Conservation (phyloP, 805 yeast species). For the Lipomyces spencermartinsiae region DNA sequence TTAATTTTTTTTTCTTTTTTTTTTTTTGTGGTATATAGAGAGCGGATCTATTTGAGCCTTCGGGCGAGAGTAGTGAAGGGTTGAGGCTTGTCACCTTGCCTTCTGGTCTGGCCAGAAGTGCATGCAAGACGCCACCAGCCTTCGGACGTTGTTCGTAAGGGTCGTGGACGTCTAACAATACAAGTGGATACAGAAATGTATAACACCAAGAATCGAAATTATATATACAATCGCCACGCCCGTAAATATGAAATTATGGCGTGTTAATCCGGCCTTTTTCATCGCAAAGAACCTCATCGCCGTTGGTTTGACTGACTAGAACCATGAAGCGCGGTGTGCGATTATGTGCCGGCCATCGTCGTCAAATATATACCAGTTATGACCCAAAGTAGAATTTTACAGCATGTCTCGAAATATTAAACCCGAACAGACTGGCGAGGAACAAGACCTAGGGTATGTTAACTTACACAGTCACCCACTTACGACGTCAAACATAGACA, state of each 20-base stretch:
- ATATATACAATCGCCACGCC: not conserved
- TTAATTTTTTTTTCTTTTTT: too few relatives aligned
- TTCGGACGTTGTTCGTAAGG: not conserved
- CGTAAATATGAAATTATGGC: not conserved
- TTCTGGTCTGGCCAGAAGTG: too few relatives aligned
- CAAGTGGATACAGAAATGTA: too few relatives aligned
- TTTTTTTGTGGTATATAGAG: too few relatives aligned
- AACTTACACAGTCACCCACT: constrained; percentile 65
- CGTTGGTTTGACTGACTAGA: not conserved
- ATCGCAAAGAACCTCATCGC: not conserved
- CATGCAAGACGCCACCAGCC: too few relatives aligned
- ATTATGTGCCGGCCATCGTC: not conserved
- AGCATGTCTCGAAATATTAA: constrained; percentile 76
- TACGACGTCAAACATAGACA: not conserved
- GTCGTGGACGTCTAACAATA: too few relatives aligned
- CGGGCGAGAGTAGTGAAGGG: not conserved
- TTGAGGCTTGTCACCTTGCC: too few relatives aligned
- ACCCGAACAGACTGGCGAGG: constrained; percentile 66
- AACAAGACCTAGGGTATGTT: constrained; percentile 64
- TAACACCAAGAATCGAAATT: constrained; percentile 3
- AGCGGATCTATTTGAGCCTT: too few relatives aligned
- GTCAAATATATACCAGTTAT: not conserved
- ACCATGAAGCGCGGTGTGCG: not conserved
- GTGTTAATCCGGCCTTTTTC: not conserved
- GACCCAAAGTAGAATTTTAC: constrained; percentile 50